Evolutionary conservation across 1,284 basidiomycete genomes (phyloP).

Genomic region (Meripilus lineatus): DNA sequence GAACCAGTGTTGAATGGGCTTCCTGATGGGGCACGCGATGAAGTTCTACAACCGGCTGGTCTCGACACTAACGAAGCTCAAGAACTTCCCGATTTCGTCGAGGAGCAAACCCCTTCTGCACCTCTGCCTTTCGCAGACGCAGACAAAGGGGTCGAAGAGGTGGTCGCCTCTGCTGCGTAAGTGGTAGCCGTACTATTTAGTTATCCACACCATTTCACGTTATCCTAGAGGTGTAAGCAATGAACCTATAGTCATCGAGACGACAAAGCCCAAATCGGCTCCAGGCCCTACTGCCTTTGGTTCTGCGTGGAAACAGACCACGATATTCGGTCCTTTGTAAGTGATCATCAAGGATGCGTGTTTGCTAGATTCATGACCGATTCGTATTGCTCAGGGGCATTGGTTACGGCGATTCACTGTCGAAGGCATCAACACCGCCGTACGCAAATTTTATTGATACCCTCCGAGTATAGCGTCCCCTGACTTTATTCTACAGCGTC

Average conservation of each 20-base stretch:
- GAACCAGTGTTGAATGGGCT: not conserved
- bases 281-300: too few species aligned
- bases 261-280: too few species aligned
- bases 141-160: not conserved
- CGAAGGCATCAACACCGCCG: too few species aligned
- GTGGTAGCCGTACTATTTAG: not conserved
- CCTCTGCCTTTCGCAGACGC: not conserved
- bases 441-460: too few species aligned
- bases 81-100: not conserved
- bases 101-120: not conserved
- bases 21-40: constrained; percentile 1
- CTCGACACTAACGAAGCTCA: constrained; percentile 1
- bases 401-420: too few species aligned
- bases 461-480: too few species aligned
- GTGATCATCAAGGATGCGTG: too few species aligned
- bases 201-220: not conserved
- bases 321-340: too few species aligned
- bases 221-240: not conserved
- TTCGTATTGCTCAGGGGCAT: too few species aligned
- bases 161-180: too few species aligned
- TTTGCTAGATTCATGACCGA: too few species aligned
- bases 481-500: not conserved
- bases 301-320: too few species aligned
- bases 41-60: constrained; percentile 10
- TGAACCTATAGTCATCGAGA: not conserved